phyloP scores from a whole-genome alignment of 805 yeast genomes.

The Wickerhamiella sorbophila region DNA sequence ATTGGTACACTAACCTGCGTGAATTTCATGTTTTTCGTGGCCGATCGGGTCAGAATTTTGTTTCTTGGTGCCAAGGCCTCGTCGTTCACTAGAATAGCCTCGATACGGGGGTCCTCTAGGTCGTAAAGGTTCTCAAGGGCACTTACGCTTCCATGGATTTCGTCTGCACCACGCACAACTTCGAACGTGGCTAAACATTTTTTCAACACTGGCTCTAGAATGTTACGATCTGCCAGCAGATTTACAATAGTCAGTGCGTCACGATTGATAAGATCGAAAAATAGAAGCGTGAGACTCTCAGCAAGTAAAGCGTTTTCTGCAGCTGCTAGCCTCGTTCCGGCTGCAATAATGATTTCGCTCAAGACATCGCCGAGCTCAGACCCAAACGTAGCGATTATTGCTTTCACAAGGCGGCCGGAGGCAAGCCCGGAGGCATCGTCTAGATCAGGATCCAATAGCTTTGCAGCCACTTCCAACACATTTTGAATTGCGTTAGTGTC shows the following conservation, averaged over 20 bases:
- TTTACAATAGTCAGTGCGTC: conserved; percentile 52
- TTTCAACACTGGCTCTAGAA: conserved; percentile 45
- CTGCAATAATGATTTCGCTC: conserved; percentile 53
- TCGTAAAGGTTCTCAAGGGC: conserved; percentile 59
- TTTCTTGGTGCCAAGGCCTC: conserved; percentile 51
- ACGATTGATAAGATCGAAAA: conserved; percentile 51
- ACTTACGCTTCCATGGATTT: conserved; percentile 47
- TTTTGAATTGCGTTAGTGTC: conserved; percentile 18
- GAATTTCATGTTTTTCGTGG: conserved; percentile 49
- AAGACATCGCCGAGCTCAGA: conserved; percentile 27
- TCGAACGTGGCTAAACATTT: conserved; percentile 80
- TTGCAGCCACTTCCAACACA: conserved; percentile 50
- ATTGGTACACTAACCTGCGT: conserved; percentile 52
- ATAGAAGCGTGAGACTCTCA: conserved; percentile 62
- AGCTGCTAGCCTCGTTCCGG: conserved; percentile 47
- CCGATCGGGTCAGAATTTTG: conserved; percentile 69
- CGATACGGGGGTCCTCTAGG: conserved; percentile 40
- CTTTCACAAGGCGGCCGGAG: conserved; percentile 52
- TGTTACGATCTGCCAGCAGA: conserved; percentile 36
- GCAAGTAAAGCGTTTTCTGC: conserved; percentile 61
- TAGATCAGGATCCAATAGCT: conserved; percentile 53
- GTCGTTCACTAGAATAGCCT: conserved; percentile 45
- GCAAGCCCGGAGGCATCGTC: conserved; percentile 74
- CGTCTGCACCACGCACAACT: conserved; percentile 61
- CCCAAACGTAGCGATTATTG: conserved; percentile 42